These are phyloP conservation scores for Boletus semigastroideus DNA, from an alignment of 1,284 basidiomycete species.

Conservation along the genomic window DNA sequence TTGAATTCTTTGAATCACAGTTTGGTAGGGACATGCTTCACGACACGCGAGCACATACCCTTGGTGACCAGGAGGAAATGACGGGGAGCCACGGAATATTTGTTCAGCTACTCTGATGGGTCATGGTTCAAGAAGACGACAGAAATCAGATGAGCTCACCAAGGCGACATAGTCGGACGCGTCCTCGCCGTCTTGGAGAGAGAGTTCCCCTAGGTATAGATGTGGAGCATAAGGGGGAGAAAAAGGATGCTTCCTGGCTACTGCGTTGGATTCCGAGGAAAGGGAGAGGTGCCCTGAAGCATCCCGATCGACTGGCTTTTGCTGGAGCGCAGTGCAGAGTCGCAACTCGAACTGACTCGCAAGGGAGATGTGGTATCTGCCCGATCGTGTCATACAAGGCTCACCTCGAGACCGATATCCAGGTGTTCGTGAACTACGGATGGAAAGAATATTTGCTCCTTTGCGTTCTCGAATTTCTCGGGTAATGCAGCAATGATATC, in stretches of 20 bases:
- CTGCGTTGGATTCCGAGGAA: slow-evolving; percentile 28
- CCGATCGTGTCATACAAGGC: slow-evolving; percentile 12
- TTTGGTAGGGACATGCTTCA: background rate
- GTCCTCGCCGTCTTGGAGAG: slow-evolving; percentile 52
- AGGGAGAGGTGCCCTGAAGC: slow-evolving; percentile 35
- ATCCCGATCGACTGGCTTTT: slow-evolving; percentile 61
- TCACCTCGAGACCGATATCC: slow-evolving; percentile 65
- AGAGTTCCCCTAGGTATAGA: slow-evolving; percentile 69
- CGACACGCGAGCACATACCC: slow-evolving; percentile 43
- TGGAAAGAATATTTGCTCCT: slow-evolving; percentile 76
- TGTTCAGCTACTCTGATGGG: slow-evolving; percentile 61
- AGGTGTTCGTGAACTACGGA: slow-evolving; percentile 61
- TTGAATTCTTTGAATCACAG: slow-evolving; percentile 51
- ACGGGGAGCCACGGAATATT: slow-evolving; percentile 77
- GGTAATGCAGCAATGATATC: slow-evolving; percentile 65
- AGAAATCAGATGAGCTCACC: slow-evolving; percentile 45
- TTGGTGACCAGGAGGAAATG: slow-evolving; percentile 84
- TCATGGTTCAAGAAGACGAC: slow-evolving; percentile 1
- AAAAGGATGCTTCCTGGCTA: slow-evolving; percentile 65
- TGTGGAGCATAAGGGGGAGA: slow-evolving; percentile 75
- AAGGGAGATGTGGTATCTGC: background rate
- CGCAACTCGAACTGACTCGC: slow-evolving; percentile 72
- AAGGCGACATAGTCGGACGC: slow-evolving; percentile 70
- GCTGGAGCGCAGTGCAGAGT: slow-evolving; percentile 76
- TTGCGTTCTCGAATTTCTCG: slow-evolving; percentile 61